phyloP scores from a whole-genome alignment of 164 flowering plant species.

The Nymphaea colorata region DNA sequence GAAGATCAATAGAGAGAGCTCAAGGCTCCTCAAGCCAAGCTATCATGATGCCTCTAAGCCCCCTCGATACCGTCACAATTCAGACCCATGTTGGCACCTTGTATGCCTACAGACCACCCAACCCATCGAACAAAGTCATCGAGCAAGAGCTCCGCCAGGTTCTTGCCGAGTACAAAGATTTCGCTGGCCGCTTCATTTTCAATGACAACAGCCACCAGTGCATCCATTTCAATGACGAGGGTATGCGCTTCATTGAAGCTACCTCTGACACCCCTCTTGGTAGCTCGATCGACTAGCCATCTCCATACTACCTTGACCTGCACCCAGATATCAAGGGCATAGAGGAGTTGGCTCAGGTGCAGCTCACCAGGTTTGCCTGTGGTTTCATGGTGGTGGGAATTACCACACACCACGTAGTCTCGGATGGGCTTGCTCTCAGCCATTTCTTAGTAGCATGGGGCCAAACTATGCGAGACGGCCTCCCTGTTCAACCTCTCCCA shows the following conservation, averaged over 20 bases:
- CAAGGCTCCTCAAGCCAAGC: no score
- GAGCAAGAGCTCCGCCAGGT: no score
- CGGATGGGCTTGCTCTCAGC: constrained; percentile 22
- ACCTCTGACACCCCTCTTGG: constrained; percentile 2
- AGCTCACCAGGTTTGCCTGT: constrained; percentile 26
- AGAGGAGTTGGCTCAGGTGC: constrained; percentile 11
- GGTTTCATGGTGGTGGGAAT: constrained; percentile 20
- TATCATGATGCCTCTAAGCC: no score
- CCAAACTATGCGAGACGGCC: constrained; percentile 16
- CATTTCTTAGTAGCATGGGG: constrained; percentile 25
- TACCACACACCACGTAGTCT: constrained; percentile 19
- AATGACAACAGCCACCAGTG: no score
- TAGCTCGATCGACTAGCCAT: background rate
- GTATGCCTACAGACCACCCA: no score
- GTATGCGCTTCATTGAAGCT: background rate
- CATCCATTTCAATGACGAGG: no score
- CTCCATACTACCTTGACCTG: background rate
- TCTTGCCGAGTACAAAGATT: no score
- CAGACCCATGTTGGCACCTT: no score
- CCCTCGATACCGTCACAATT: no score
- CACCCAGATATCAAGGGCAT: constrained; percentile 6
- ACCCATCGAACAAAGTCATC: no score
- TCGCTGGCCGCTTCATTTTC: no score
- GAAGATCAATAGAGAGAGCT: no score
- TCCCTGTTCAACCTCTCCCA: constrained; percentile 11